These are phyloP conservation scores for Tricharina praecox DNA, from an alignment of 495 filamentous ascomycete genomes.

Conservation along the genomic window DNA sequence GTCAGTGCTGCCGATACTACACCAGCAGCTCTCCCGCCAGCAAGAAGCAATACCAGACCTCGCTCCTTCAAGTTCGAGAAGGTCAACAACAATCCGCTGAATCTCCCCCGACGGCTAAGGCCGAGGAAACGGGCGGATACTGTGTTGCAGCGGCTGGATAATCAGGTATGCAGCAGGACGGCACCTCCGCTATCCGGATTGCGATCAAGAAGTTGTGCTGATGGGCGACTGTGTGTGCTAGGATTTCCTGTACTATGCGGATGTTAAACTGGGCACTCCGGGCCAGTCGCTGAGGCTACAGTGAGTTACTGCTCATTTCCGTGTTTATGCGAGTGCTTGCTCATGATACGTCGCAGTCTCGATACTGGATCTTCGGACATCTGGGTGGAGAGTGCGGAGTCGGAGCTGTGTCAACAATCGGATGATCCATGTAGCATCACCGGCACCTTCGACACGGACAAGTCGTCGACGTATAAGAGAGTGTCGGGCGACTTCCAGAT, in stretches of 20 bases:
- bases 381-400: slow-evolving; percentile 61
- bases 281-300: slow-evolving; percentile 45
- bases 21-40: too few species aligned
- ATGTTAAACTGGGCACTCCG: slow-evolving; percentile 57
- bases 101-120: slow-evolving; percentile 11
- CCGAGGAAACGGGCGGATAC: slow-evolving; percentile 13
- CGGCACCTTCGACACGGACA: slow-evolving; percentile 55
- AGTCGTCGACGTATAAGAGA: slow-evolving; percentile 65
- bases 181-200: too few species aligned
- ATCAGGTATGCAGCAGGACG: too few species aligned
- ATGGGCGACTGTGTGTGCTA: too few species aligned
- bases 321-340: not conserved
- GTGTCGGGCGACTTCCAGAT: slow-evolving; percentile 74
- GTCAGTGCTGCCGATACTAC: too few species aligned
- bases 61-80: slow-evolving; percentile 24
- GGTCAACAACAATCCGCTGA: slow-evolving; percentile 20
- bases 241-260: slow-evolving; percentile 54
- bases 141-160: slow-evolving; percentile 20
- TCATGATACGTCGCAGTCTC: slow-evolving; percentile 27
- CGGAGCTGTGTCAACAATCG: slow-evolving; percentile 37
- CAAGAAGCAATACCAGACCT: slow-evolving; percentile 1
- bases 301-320: slow-evolving; percentile 10
- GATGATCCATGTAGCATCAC: slow-evolving; percentile 36
- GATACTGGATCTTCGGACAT: slow-evolving; percentile 83
- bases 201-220: too few species aligned